These are phyloP conservation scores for Huntiella savannae DNA, from an alignment of 2,329 filamentous ascomycete genomes.

Conservation along the genomic window DNA sequence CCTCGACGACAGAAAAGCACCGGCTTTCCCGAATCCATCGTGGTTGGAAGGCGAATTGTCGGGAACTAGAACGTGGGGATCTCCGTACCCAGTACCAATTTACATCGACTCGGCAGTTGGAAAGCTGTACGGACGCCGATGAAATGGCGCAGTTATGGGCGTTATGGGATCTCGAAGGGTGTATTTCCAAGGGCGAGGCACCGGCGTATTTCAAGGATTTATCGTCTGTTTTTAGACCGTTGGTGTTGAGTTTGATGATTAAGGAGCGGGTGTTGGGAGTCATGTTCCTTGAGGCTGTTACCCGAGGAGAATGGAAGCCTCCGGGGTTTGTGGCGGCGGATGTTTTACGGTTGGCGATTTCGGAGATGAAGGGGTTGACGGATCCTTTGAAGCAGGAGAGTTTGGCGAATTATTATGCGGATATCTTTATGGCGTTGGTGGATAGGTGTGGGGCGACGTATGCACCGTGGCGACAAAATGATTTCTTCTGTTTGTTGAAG, in stretches of 20 bases:
- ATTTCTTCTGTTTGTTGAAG: constrained; percentile 7
- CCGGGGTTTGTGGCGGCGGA: constrained; percentile 8
- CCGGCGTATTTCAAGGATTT: background rate
- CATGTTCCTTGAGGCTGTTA: constrained; percentile 11
- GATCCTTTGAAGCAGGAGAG: background rate
- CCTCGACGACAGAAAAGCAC: background rate
- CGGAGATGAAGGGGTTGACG: background rate
- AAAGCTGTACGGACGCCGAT: constrained; percentile 10
- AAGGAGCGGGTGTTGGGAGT: constrained; percentile 3
- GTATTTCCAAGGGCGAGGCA: background rate
- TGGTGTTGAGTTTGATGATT: constrained; percentile 3
- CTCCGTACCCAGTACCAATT: constrained; percentile 1
- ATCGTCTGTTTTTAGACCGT: constrained; percentile 4
- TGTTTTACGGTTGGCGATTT: constrained; percentile 1
- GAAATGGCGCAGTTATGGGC: constrained; percentile 20
- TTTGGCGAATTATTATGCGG: constrained; percentile 15
- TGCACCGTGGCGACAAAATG: constrained; percentile 20
- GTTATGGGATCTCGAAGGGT: constrained; percentile 13
- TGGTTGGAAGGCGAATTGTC: constrained; percentile 12
- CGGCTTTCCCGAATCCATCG: constrained; percentile 4
- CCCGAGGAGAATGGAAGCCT: constrained; percentile 5
- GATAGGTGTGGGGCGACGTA: constrained; percentile 9
- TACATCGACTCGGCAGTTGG: background rate
- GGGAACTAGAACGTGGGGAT: background rate
- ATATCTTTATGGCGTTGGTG: constrained; percentile 12